Evolutionary conservation across 1,284 basidiomycete genomes (phyloP).

Genomic region (Malassezia equina): DNA sequence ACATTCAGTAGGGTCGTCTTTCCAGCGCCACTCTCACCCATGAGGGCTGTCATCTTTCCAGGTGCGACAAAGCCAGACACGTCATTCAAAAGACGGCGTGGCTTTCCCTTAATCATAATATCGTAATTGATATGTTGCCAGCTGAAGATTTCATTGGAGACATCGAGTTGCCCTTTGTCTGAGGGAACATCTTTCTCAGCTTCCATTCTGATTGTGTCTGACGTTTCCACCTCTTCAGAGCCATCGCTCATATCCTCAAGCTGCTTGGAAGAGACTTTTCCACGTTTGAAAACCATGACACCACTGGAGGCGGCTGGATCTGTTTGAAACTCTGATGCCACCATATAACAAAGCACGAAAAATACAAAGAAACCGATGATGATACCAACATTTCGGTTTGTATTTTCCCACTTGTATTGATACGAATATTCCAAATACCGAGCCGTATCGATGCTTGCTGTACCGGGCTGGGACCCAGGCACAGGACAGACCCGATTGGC

Average conservation of each 20-base stretch:
- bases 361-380: slow-evolving; percentile 31
- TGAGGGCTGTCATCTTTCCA: slow-evolving; percentile 35
- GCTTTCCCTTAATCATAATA: slow-evolving; percentile 28
- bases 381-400: slow-evolving; percentile 32
- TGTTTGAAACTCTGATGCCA: slow-evolving; percentile 30
- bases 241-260: not conserved
- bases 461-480: slow-evolving; percentile 24
- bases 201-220: not conserved
- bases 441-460: slow-evolving; percentile 18
- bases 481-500: slow-evolving; percentile 32
- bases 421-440: slow-evolving; percentile 22
- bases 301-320: slow-evolving; percentile 32
- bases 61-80: slow-evolving; percentile 50
- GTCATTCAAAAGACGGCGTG: slow-evolving; percentile 28
- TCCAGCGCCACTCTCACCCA: slow-evolving; percentile 41
- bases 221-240: not conserved
- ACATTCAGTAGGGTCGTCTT: slow-evolving; percentile 40
- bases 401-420: slow-evolving; percentile 23
- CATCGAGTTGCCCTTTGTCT: slow-evolving; percentile 19
- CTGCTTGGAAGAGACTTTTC: slow-evolving; percentile 2
- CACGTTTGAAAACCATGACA: slow-evolving; percentile 35
- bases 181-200: not conserved
- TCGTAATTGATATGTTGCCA: slow-evolving; percentile 34
- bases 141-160: slow-evolving; percentile 25
- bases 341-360: slow-evolving; percentile 23